Base-by-base conservation (phyloP, 257 asterid genomes). In the Nicotiana benthamiana region DNA sequence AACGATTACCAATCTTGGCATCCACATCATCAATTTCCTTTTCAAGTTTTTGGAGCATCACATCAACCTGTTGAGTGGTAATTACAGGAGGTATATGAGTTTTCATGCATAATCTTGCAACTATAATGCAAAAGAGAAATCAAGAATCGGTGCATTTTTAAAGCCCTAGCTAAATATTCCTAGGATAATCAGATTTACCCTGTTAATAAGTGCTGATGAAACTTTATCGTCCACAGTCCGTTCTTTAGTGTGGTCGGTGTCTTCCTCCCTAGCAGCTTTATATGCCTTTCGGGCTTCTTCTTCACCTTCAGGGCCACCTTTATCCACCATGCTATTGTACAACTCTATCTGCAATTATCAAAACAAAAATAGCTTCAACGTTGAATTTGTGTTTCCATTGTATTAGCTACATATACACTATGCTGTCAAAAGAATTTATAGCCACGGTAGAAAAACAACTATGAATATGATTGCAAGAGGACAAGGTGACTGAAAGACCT, bases 11-110 rank as follows among this genome's bases (percentile, higher is more conserved):
- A 84, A 96, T 96, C 87, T 91, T 91, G 5, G 94, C 95, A 89
- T 96, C 98, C 80, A 96, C 99, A 7, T 91, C 95, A 87, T 96
- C 98, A 70, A 96, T 96, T 84, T 96, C 98, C 88, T 94, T 93
- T 85, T 96, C 99, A 84, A 96, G 97, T 83, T 93, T 96, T 53
- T 96, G 97, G 72, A 96, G 97, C 98, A 96, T 96, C 62, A 91
- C 92, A 87, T 94, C 99, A 85, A 96, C 98, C 98, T 96, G 85
- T 80, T 74, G 85, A 59, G 60, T 72, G 81, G 79, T 82, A 83
- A 80, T 34, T 75, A 64, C 85, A 80, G 57, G 78, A 63, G 80
- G 72, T 64, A 81, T 74, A 83, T 81, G 60, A 82, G 59, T 61
- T 68, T 53, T 59, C 56, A 75, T 13, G 15, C 22, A 64, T 9